Base-by-base conservation (phyloP, 164 flowering plant genomes). In the Protea cynaroides region DNA sequence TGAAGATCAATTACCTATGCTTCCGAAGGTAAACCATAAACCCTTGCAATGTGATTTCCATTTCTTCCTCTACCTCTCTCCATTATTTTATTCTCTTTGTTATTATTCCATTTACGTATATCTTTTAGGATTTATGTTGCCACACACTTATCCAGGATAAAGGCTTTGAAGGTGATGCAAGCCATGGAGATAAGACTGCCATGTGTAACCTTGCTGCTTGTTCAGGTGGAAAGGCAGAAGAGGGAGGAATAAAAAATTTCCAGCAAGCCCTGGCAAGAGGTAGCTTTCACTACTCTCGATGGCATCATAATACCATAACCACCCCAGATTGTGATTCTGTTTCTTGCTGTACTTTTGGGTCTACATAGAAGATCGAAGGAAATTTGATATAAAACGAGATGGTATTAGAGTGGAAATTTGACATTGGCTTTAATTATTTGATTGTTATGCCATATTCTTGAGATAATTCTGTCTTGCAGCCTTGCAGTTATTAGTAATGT, bases 281-380 rank as follows among this genome's bases (percentile, higher is more conserved):
- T 75, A 75, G 81, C 72, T 65, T 43, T 70, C 62, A 40, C 67
- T 47, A 60, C 55, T 59, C 62, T 53, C 61, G 61, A 64, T 66
- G 70, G 61, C 57, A 60, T 63, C 69, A 44, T 61, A 57, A 44
- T 61, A 57, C 52, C 37, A 65, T 46, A 61, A 55, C 59, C 55
- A 55, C 59, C 55, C 56, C 25, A 38, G 37, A 56, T 58, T 55
- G 51, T 53, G 52, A 24, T 67, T 71, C 18, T 44, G 24, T 21
- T 36, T 29, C 44, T 56, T 23, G 50, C 14, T 34, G 17, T 50
- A 40, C 46, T 40, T 40, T 29, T 29, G 34, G 34, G 34, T 29
- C 34, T 29, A 29, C 34, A 29, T 29, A 29, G 5, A 29, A 29
- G 5, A 29, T 29, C 34, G 5, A 29, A 29, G 34, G 34, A 5